Percentiles rank a stretch among this genome's conserved stretches.
Conservation (phyloP, 108 stramenopile species). For the Fistulifera pelliculosa region DNA sequence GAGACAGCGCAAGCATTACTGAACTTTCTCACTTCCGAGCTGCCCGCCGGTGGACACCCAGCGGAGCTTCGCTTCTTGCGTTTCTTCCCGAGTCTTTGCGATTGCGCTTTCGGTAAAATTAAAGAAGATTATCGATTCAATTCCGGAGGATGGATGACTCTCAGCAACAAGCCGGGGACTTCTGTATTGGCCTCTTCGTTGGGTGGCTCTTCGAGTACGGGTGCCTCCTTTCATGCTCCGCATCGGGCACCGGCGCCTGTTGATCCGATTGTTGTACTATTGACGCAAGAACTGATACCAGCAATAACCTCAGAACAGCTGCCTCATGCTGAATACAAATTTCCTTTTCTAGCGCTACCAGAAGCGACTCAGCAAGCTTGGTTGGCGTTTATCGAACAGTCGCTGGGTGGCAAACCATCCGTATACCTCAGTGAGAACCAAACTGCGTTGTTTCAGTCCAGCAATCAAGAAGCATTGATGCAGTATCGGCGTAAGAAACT, state of each 20-base stretch:
- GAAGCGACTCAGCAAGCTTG: constrained; percentile 29
- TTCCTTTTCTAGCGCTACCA: constrained; percentile 54
- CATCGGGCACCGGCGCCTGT: no score
- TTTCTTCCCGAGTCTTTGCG: constrained; percentile 47
- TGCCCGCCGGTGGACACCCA: constrained; percentile 62
- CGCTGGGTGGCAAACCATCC: not conserved
- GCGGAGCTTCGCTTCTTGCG: constrained; percentile 66
- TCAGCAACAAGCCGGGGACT: no score
- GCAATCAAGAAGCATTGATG: constrained; percentile 22
- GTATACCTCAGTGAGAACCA: not conserved
- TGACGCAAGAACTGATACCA: no score
- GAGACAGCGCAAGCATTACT: constrained; percentile 68
- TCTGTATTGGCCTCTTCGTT: no score
- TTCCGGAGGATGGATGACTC: no score
- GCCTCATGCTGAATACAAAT: constrained; percentile 5
- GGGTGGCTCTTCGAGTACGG: no score
- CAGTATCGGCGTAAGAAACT: constrained; percentile 21
- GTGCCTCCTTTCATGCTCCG: no score
- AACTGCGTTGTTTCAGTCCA: not conserved
- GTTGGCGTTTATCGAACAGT: constrained; percentile 24
- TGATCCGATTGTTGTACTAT: no score
- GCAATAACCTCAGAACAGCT: no score
- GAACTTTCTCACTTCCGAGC: constrained; percentile 61
- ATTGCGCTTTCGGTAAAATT: constrained; percentile 49
- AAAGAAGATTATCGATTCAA: not conserved